phyloP scores from a whole-genome alignment of 2,329 filamentous ascomycete genomes.

The Scolecobasidium constrictum region DNA sequence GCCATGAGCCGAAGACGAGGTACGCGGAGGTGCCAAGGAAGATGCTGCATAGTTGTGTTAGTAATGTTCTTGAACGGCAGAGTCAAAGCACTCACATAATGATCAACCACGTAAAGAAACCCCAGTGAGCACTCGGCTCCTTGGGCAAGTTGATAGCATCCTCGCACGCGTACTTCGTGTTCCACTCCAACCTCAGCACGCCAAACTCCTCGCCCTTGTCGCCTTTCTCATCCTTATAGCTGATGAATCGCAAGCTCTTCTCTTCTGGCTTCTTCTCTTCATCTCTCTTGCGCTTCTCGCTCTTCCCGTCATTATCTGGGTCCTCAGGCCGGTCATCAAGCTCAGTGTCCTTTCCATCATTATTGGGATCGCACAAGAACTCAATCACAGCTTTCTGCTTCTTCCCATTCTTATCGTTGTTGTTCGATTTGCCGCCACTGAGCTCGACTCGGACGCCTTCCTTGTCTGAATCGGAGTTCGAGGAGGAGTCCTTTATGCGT shows the following conservation, averaged over 20 bases:
- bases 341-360: constrained; percentile 17
- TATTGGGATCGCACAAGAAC: constrained; percentile 61
- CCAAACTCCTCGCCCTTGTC: constrained; percentile 44
- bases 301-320: constrained; percentile 16
- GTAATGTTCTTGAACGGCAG: background rate
- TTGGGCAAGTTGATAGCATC: constrained; percentile 28
- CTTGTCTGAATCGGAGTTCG: constrained; percentile 50
- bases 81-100: constrained; percentile 57
- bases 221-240: constrained; percentile 47
- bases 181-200: constrained; percentile 70
- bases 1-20: constrained; percentile 95
- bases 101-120: constrained; percentile 95
- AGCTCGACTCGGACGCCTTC: constrained; percentile 65
- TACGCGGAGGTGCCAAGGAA: constrained; percentile 83
- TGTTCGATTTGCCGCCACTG: constrained; percentile 43
- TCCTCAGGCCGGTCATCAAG: constrained; percentile 41
- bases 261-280: constrained; percentile 17
- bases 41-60: constrained; percentile 40
- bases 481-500: constrained; percentile 17
- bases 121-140: constrained; percentile 54
- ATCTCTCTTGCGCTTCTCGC: constrained; percentile 17
- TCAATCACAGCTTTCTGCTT: constrained; percentile 72
- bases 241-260: constrained; percentile 59
- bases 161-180: constrained; percentile 79
- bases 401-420: constrained; percentile 31